These are phyloP conservation scores for Elsinoe australis DNA, from an alignment of 2,329 filamentous ascomycete genomes.

Conservation along the genomic window DNA sequence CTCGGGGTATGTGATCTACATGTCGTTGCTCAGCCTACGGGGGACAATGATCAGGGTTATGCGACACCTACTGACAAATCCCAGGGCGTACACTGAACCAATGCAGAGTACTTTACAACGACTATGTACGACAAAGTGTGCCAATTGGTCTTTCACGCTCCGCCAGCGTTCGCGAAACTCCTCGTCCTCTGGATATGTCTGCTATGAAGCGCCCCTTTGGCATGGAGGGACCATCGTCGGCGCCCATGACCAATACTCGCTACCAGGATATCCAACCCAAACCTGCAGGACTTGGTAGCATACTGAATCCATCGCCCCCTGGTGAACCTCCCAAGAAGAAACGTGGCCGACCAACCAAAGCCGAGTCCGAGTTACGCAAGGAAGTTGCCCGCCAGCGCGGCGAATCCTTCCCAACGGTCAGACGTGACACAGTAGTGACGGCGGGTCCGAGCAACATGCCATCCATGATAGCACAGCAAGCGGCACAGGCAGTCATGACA, in stretches of 20 bases:
- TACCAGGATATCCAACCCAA: constrained; percentile 37
- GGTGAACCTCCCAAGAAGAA: constrained; percentile 35
- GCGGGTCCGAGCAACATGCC: constrained; percentile 7
- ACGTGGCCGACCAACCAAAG: constrained; percentile 42
- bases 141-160: constrained; percentile 17
- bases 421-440: constrained; percentile 12
- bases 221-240: constrained; percentile 25
- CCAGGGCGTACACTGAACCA: constrained; percentile 31
- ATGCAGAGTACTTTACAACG: constrained; percentile 26
- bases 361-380: constrained; percentile 39
- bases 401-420: constrained; percentile 32
- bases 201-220: constrained; percentile 25
- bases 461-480: constrained; percentile 11
- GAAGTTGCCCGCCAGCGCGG: constrained; percentile 35
- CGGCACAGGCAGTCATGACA: constrained; percentile 16
- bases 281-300: constrained; percentile 25
- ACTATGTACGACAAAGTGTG: constrained; percentile 8
- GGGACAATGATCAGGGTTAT: constrained; percentile 13
- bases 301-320: background rate
- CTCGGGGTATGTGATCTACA: constrained; percentile 37
- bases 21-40: background rate
- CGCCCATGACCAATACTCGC: constrained; percentile 31
- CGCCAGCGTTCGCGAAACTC: constrained; percentile 17
- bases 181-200: constrained; percentile 13
- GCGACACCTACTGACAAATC: constrained; percentile 19